A percentile compares a stretch with the other conserved stretches of the same genome.
These are phyloP conservation scores for Umbellularia californica DNA, from an alignment of 164 flowering plant genomes.

Conservation along the genomic window DNA sequence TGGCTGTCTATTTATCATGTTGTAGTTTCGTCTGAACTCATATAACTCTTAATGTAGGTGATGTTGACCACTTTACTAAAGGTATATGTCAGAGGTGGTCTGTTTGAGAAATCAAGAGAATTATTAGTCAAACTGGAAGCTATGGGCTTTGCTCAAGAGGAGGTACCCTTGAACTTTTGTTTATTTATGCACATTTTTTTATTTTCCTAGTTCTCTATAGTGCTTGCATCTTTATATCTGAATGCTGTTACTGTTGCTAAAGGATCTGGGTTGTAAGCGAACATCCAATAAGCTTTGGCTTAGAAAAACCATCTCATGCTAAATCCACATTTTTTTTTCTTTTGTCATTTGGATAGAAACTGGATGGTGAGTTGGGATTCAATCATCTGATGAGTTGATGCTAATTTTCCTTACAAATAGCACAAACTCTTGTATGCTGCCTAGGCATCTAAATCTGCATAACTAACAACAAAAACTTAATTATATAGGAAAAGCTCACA, in stretches of 20 bases:
- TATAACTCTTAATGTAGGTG: constrained; percentile 47
- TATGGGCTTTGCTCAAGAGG: constrained; percentile 70
- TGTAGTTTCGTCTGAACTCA: constrained; percentile 2
- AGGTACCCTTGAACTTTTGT: constrained; percentile 36
- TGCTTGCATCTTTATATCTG: background rate
- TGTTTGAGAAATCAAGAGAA: constrained; percentile 75
- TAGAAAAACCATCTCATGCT: background rate
- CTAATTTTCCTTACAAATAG: background rate
- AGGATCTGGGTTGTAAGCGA: background rate
- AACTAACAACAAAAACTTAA: background rate
- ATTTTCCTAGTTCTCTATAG: background rate
- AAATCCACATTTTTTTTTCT: no score
- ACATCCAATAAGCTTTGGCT: background rate
- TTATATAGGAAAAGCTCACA: background rate
- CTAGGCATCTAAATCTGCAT: background rate
- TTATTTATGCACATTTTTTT: background rate
- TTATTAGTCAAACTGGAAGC: constrained; percentile 57
- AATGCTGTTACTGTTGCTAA: background rate
- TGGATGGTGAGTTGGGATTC: background rate
- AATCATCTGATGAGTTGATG: background rate
- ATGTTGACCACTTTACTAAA: constrained; percentile 77
- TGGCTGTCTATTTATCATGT: background rate
- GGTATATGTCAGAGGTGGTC: constrained; percentile 80
- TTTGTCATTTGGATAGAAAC: background rate
- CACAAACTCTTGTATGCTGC: background rate